A percentile compares a stretch with the other conserved stretches of the same genome.
Evolutionary conservation across 805 yeast genomes (phyloP).

Genomic region (Saccharomyces eubayanus): DNA sequence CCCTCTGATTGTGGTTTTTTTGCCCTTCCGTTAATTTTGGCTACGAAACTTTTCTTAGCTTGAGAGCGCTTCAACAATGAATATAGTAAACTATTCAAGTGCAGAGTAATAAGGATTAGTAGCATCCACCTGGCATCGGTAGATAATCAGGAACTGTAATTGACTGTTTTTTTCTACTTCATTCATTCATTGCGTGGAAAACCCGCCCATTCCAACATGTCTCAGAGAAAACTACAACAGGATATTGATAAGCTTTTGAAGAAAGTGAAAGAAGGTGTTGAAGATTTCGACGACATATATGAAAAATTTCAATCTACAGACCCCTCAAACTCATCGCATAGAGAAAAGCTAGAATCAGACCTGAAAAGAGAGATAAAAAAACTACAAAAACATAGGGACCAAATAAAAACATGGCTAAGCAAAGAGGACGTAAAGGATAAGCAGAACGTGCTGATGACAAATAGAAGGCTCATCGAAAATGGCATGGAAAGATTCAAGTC

Average conservation of each 20-base stretch:
- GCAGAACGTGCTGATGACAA: slow-evolving; percentile 62
- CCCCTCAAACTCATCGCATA: slow-evolving; percentile 60
- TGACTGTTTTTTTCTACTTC: not conserved
- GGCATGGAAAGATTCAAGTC: slow-evolving; percentile 96
- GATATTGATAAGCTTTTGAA: slow-evolving; percentile 92
- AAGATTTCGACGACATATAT: slow-evolving; percentile 73
- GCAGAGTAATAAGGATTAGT: not conserved
- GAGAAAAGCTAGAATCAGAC: slow-evolving; percentile 88
- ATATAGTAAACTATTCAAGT: not conserved
- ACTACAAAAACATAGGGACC: slow-evolving; percentile 87
- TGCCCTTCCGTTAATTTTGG: not conserved
- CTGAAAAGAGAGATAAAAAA: slow-evolving; percentile 91
- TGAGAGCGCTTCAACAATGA: not conserved
- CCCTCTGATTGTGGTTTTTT: not conserved
- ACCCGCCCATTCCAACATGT: slow-evolving; percentile 26
- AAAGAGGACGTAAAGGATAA: slow-evolving; percentile 89
- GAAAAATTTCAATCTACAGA: slow-evolving; percentile 78
- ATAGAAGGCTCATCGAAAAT: slow-evolving; percentile 55
- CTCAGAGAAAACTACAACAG: slow-evolving; percentile 41
- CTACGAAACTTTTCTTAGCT: not conserved
- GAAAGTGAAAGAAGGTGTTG: slow-evolving; percentile 86
- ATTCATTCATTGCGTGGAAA: not conserved
- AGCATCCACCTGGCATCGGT: not conserved
- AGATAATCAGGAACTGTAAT: not conserved
- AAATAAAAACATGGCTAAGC: slow-evolving; percentile 88